phyloP scores from a whole-genome alignment of 129 eudicot species.

The Tanacetum coccineum region DNA sequence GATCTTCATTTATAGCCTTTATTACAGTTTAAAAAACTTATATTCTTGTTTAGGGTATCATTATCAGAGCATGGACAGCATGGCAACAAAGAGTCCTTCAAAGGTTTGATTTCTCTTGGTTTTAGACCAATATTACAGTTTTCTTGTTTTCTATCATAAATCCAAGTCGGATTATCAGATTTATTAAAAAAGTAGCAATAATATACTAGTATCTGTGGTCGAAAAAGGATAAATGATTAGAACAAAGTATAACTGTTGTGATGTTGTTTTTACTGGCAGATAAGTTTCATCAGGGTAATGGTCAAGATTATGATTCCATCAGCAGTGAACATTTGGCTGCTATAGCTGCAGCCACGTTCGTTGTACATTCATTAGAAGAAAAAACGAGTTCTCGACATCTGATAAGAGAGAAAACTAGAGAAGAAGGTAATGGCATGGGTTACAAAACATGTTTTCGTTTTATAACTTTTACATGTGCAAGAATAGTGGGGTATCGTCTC shows the following conservation, averaged over 20 bases:
- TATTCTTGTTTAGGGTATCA: slow-evolving; percentile 29
- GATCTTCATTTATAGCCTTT: slow-evolving; percentile 9
- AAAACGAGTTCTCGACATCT: slow-evolving; percentile 24
- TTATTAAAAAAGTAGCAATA: too few relatives aligned
- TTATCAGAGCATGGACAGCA: slow-evolving; percentile 28
- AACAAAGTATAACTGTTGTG: neutral
- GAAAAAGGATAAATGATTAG: neutral
- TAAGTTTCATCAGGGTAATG: too few relatives aligned
- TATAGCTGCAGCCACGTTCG: slow-evolving; percentile 80
- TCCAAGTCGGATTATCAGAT: too few relatives aligned
- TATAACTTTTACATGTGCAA: neutral
- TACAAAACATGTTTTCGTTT: neutral
- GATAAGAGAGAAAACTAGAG: slow-evolving; percentile 34
- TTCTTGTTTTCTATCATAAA: neutral
- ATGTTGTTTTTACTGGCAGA: slow-evolving; percentile 17
- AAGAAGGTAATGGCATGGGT: slow-evolving; percentile 29
- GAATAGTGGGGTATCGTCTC: neutral
- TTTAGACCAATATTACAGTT: neutral
- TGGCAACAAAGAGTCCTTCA: slow-evolving; percentile 29
- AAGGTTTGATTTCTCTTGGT: slow-evolving; percentile 20
- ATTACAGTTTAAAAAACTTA: neutral
- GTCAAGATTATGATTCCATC: slow-evolving; percentile 19
- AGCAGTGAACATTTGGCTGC: slow-evolving; percentile 48
- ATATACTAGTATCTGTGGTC: too few relatives aligned
- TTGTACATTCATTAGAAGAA: slow-evolving; percentile 61